Base-by-base conservation (phyloP, 352 stramenopile genomes). In the Pythium diclinum region DNA sequence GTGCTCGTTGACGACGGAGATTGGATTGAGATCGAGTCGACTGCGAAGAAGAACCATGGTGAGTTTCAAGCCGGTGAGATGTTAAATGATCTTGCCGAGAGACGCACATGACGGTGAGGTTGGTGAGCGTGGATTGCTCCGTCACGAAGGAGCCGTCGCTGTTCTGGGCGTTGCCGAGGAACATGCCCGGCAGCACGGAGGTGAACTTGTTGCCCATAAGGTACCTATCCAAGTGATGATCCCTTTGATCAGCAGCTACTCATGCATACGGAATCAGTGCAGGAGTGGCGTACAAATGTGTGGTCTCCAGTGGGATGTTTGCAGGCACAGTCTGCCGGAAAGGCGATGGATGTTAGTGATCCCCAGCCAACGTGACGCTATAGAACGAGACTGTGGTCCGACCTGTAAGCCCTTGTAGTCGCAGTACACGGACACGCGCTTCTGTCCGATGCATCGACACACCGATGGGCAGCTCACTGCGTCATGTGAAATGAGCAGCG, bases 1-100 rank as follows among this genome's bases (percentile, higher is more conserved):
- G 62, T 91, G 83, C 70, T 92, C 85, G 53, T 89, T 84, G n/a
- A 94, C 79, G 59, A 90, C 71, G 14, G 53, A 17, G 44, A 94
- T 74, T 1, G 83, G 83, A 40, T 94, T 92, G 51, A 92, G 78
- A 56, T 94, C 81, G 28, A 93, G 62, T 17, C 76, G 84, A 47
- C 85, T 93, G 55, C 11, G 32, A 51, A 58, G 25, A 28, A 28
- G 25, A 28, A 28, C 25, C 25, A 28, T 28, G 25, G 25, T 28
- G 25, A 28, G 1, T 28, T 28, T 28, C 25, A 28, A 28, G 25
- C 25, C 4, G 4, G 4, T 28, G 25, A 28, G 3, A 28, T 28
- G 2, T 28, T 2, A 28, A 5, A 2, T 28, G 25, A 28, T 28
- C 25, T 28, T 28, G 25, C 25, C 2, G 25, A 28, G 25, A 28